Evolutionary conservation across 176 grass and related monocot genomes (phyloP).

Genomic region (Pontederia paniculata): DNA sequence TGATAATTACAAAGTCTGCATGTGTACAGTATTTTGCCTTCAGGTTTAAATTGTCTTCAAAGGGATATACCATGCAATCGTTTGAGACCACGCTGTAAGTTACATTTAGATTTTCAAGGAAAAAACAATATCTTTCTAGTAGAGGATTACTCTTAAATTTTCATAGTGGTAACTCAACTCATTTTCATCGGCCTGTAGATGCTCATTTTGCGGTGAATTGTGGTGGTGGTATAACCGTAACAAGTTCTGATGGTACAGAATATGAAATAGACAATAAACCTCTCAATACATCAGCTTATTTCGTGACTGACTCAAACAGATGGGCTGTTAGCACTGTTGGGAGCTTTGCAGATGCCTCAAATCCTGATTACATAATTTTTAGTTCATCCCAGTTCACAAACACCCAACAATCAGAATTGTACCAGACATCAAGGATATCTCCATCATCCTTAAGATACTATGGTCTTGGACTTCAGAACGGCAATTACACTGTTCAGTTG

Average conservation of each 20-base stretch:
- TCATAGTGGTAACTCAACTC: neutral
- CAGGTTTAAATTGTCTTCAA: slow-evolving; percentile 44
- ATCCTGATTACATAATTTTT: slow-evolving; percentile 37
- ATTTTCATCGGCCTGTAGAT: slow-evolving; percentile 28
- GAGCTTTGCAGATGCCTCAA: slow-evolving; percentile 29
- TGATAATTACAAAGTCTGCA: neutral
- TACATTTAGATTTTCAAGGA: neutral
- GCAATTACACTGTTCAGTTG: slow-evolving; percentile 70
- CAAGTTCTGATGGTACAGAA: slow-evolving; percentile 36
- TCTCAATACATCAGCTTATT: slow-evolving; percentile 26
- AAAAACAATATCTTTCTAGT: neutral
- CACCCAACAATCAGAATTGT: slow-evolving; percentile 59
- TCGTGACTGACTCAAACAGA: slow-evolving; percentile 14
- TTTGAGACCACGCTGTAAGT: slow-evolving; percentile 43
- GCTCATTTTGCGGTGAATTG: slow-evolving; percentile 54
- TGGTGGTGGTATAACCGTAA: slow-evolving; percentile 35
- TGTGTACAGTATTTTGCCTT: slow-evolving; percentile 10
- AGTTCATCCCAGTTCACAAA: slow-evolving; percentile 41
- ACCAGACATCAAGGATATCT: slow-evolving; percentile 68
- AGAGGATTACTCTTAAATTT: neutral
- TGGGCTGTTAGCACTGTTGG: slow-evolving; percentile 78
- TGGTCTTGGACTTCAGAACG: slow-evolving; percentile 84
- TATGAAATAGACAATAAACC: slow-evolving; percentile 39
- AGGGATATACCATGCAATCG: slow-evolving; percentile 41
- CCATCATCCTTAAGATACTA: slow-evolving; percentile 78